Evolutionary conservation across 176 grass and related monocot species (phyloP).

Genomic region (Avena insularis): DNA sequence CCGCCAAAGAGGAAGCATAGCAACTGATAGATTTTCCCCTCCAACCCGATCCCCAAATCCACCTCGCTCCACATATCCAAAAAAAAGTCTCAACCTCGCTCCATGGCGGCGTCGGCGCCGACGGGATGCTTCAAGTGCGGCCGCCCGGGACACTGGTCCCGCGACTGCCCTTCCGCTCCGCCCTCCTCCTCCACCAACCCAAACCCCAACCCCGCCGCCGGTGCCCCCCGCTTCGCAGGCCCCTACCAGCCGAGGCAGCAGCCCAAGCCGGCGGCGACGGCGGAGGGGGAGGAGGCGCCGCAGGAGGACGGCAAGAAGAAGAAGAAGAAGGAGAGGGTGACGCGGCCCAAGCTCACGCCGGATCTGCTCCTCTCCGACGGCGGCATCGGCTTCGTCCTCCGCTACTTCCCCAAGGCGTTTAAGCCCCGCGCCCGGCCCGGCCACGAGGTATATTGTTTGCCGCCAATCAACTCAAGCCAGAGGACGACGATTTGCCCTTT

Average conservation of each 20-base stretch:
- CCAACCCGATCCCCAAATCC: background rate
- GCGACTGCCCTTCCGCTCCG: conserved; percentile 69
- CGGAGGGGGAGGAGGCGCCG: background rate
- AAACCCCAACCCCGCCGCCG: conserved; percentile 26
- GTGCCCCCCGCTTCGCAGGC: background rate
- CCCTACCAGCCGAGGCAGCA: conserved; percentile 6
- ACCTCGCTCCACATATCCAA: background rate
- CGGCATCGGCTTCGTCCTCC: conserved; percentile 78
- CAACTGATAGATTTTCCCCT: background rate
- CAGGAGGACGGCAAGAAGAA: conserved; percentile 26
- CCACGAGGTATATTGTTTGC: conserved; percentile 50
- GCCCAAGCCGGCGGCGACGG: background rate
- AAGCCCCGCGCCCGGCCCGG: conserved; percentile 68
- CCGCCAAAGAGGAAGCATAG: background rate
- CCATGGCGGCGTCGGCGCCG: conserved; percentile 56
- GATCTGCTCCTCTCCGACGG: conserved; percentile 79
- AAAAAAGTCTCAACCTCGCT: too few relatives aligned
- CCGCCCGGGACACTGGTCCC: conserved; percentile 78
- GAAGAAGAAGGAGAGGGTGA: conserved; percentile 55
- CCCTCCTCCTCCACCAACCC: conserved; percentile 33
- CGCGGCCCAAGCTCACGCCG: conserved; percentile 79
- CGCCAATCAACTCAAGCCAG: background rate
- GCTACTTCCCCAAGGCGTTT: conserved; percentile 79
- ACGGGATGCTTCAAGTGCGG: conserved; percentile 58
- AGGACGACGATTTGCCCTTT: background rate